phyloP scores from a whole-genome alignment of 225 moss, liverwort and hornwort species.

The Pseudoscleropodium purum region DNA sequence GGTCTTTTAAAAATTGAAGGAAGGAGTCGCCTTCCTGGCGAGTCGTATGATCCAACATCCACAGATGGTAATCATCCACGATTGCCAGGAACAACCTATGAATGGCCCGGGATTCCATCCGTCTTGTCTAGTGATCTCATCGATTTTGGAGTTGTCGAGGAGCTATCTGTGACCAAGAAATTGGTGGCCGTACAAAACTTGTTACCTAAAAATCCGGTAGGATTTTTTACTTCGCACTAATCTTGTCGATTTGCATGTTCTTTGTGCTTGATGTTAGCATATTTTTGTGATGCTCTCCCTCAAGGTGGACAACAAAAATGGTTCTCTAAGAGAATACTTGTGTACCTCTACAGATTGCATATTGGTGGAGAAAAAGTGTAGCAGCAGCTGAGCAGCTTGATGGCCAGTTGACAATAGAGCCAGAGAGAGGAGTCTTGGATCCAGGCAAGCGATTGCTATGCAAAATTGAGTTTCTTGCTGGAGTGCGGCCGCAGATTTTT shows the following conservation, averaged over 20 bases:
- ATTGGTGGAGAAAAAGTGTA: slow-evolving; percentile 68
- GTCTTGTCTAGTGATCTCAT: slow-evolving; percentile 57
- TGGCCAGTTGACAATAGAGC: slow-evolving; percentile 61
- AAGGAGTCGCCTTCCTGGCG: slow-evolving; percentile 41
- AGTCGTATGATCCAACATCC: slow-evolving; percentile 19
- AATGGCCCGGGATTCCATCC: slow-evolving; percentile 75
- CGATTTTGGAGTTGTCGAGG: slow-evolving; percentile 54
- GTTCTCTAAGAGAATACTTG: background rate
- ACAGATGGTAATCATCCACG: slow-evolving; percentile 36
- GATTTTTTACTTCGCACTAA: background rate
- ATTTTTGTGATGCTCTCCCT: background rate
- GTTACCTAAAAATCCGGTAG: slow-evolving; percentile 25
- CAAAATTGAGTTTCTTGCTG: slow-evolving; percentile 75
- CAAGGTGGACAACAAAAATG: background rate
- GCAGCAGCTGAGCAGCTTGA: slow-evolving; percentile 62
- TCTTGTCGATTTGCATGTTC: background rate
- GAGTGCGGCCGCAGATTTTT: slow-evolving; percentile 67
- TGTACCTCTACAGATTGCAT: slow-evolving; percentile 35
- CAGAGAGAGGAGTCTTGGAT: slow-evolving; percentile 56
- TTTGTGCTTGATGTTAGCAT: background rate
- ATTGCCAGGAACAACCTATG: slow-evolving; percentile 33
- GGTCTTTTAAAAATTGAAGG: slow-evolving; percentile 44
- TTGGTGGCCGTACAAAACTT: slow-evolving; percentile 68
- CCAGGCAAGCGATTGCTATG: slow-evolving; percentile 63
- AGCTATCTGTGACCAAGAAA: slow-evolving; percentile 52